These are phyloP conservation scores for Pythium phragmiticola DNA, from an alignment of 352 stramenopile genomes.

Conservation along the genomic window DNA sequence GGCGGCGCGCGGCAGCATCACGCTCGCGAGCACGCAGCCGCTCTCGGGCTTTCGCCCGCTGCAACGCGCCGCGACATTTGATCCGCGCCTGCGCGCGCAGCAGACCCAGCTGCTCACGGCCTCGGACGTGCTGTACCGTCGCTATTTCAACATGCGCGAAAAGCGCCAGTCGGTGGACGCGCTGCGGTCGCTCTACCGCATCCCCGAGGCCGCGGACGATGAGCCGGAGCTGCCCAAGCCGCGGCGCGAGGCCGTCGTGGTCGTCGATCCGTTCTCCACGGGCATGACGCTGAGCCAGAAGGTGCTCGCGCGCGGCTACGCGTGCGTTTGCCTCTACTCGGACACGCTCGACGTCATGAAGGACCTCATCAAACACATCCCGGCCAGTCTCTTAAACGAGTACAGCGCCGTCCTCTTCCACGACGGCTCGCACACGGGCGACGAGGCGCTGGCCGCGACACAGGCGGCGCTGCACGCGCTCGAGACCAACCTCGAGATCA, in stretches of 20 bases:
- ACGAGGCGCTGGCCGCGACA: conserved; percentile 12
- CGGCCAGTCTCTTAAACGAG: conserved; percentile 41
- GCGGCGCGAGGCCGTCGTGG: conserved; percentile 65
- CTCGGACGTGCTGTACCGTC: conserved; percentile 76
- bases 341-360: conserved; percentile 76
- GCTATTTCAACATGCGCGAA: conserved; percentile 84
- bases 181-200: conserved; percentile 54
- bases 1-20: conserved; percentile 32
- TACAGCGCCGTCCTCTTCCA: conserved; percentile 75
- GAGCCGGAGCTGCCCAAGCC: conserved; percentile 32
- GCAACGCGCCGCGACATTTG: conserved; percentile 75
- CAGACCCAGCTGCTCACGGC: conserved; percentile 61
- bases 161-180: conserved; percentile 38
- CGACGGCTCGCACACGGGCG: conserved; percentile 41
- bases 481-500: conserved; percentile 45
- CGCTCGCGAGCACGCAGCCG: conserved; percentile 41
- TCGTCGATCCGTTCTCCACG: conserved; percentile 95
- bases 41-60: conserved; percentile 72
- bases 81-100: conserved; percentile 57
- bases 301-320: conserved; percentile 84
- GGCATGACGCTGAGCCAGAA: conserved; percentile 91
- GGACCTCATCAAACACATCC: conserved; percentile 70
- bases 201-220: conserved; percentile 36
- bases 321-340: conserved; percentile 71
- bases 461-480: conserved; percentile 43